Percentiles rank a stretch among this genome's conserved stretches.
Evolutionary conservation across 768 basidiomycete genomes (phyloP).

Genomic region (Leccinum ochraceum): DNA sequence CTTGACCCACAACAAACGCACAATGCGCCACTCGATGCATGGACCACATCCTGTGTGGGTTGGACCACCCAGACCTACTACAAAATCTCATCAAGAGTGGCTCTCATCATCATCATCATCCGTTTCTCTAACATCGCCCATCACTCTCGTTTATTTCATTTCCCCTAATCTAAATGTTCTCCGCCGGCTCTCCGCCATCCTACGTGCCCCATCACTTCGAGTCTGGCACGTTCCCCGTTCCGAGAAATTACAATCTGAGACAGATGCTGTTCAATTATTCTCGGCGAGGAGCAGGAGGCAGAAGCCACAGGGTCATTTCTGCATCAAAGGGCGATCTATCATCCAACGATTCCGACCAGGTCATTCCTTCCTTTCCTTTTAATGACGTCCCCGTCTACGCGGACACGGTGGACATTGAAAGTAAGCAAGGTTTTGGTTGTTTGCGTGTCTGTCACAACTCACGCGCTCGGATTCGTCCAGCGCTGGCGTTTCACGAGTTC

Average conservation of each 20-base stretch:
- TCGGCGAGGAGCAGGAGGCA: background rate
- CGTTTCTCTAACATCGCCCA: background rate
- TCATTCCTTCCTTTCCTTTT: conserved; percentile 38
- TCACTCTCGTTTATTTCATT: conserved; percentile 1
- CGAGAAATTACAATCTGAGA: conserved; percentile 25
- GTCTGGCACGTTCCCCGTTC: conserved; percentile 32
- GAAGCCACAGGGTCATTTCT: conserved; percentile 1
- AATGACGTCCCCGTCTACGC: conserved; percentile 32
- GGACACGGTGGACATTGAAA: conserved; percentile 44
- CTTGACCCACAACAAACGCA: background rate
- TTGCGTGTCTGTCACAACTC: background rate
- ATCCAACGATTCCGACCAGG: conserved; percentile 15
- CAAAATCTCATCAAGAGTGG: conserved; percentile 12
- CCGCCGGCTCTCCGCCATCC: conserved; percentile 4
- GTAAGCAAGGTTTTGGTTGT: conserved; percentile 33
- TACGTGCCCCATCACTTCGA: conserved; percentile 22
- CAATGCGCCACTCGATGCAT: conserved; percentile 10
- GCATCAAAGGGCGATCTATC: background rate
- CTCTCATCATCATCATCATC: background rate
- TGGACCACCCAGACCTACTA: conserved; percentile 15
- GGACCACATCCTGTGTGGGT: background rate
- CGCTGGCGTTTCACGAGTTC: conserved; percentile 35
- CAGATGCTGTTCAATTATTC: conserved; percentile 31
- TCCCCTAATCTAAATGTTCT: background rate
- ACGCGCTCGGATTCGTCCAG: conserved; percentile 15